These are phyloP conservation scores for Xylariaceae sp. DNA, from an alignment of 2,329 filamentous ascomycete species.

Conservation along the genomic window DNA sequence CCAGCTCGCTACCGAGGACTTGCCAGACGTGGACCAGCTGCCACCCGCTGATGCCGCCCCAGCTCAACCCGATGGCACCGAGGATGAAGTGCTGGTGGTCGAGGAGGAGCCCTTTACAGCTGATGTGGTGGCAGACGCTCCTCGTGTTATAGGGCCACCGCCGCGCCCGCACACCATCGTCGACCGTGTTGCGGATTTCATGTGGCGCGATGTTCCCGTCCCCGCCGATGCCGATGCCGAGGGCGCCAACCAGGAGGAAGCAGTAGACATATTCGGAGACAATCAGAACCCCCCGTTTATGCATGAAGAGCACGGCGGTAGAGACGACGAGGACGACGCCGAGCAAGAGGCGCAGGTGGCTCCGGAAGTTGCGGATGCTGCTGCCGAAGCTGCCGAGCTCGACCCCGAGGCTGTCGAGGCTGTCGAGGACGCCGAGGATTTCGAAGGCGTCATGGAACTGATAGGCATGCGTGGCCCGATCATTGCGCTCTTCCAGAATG, in stretches of 20 bases:
- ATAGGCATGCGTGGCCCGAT: conserved; percentile 94
- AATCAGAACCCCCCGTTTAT: conserved; percentile 34
- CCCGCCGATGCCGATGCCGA: conserved; percentile 28
- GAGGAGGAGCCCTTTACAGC: conserved; percentile 3
- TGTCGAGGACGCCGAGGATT: conserved; percentile 82
- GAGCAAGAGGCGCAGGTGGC: conserved; percentile 38
- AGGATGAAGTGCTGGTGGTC: background rate
- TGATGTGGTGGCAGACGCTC: conserved; percentile 4
- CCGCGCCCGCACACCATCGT: conserved; percentile 35
- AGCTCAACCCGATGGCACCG: background rate
- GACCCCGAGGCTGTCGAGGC: conserved; percentile 72
- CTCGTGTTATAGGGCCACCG: conserved; percentile 6
- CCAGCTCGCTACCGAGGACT: too few relatives aligned
- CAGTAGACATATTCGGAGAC: conserved; percentile 56
- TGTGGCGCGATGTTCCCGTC: conserved; percentile 53
- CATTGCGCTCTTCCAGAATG: conserved; percentile 86
- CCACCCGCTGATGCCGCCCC: background rate
- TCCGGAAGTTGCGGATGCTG: conserved; percentile 57
- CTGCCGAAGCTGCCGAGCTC: conserved; percentile 60
- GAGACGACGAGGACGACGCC: conserved; percentile 24
- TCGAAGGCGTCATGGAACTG: conserved; percentile 93
- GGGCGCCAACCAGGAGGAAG: conserved; percentile 43
- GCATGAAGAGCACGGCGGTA: conserved; percentile 31
- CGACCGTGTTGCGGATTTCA: conserved; percentile 49
- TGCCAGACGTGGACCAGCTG: too few relatives aligned